Evolutionary conservation across 148 eudicot species (phyloP), one percentile per base, ranked within the genome.

Genomic region (Spergularia marina): DNA sequence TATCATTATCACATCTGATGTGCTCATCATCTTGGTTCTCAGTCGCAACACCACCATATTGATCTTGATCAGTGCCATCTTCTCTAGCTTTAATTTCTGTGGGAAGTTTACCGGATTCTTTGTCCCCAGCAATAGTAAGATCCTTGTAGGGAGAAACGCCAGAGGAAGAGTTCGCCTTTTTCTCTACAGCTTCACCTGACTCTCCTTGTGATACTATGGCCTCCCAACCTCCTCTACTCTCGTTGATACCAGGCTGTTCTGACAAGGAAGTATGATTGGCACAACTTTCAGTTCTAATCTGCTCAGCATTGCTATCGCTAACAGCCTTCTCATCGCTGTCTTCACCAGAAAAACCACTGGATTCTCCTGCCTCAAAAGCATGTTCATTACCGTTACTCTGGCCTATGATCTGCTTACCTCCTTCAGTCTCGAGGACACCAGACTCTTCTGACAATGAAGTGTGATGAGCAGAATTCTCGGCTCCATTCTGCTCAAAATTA

Each of bases 281-380:
- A 51, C 65, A 76, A 59, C 47, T 62, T 74, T n/a, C 55, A 12
- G 74, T 71, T 74, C 53, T 72, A 47, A 74, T 75, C 39, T 78
- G 79, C 65, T 83, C 81, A 59, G 14, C 12, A 15, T 53, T 56
- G 58, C 70, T 14, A 72, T 64, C 72, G 51, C 30, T 69, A 52
- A 41, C 47, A 60, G 72, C 77, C 25, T 52, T 79, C 36, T 62
- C 74, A 76, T 54, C 71, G 44, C 70, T 78, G 57, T 23, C 79
- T 60, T n/a, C 78, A 62, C 75, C 83, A 16, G 66, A 20, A 21
- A 83, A 59, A 62, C 84, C 67, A 68, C 70, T 68, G 21, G 82
- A 78, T 54, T 83, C 83, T 56, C 73, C 82, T 65, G 64, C 77
- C 15, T 76, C 79, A 73, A 69, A 63, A 73, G 77, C 80, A 77